Percentiles rank a stretch among this genome's conserved stretches.
Conservation (phyloP, 495 filamentous ascomycete genomes). For the Clavariopsis aquatica region DNA sequence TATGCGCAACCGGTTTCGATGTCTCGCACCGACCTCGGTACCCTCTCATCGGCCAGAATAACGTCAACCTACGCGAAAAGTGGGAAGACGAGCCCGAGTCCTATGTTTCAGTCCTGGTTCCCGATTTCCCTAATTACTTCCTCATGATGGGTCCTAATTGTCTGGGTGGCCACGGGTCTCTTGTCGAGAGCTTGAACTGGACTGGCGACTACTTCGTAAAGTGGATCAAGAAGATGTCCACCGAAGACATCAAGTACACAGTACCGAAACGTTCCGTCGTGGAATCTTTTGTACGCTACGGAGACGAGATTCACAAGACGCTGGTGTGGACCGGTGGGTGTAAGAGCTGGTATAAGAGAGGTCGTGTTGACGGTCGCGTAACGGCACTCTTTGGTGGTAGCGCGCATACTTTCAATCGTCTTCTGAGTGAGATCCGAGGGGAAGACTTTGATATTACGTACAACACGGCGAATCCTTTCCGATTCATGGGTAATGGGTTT, state of each 20-base stretch:
- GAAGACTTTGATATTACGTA: constrained; percentile 18
- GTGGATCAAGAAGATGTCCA: constrained; percentile 50
- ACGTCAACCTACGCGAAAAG: constrained; percentile 31
- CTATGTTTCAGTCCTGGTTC: constrained; percentile 48
- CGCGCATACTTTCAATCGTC: constrained; percentile 43
- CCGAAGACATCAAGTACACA: constrained; percentile 53
- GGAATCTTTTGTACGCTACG: constrained; percentile 49
- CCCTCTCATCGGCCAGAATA: constrained; percentile 46
- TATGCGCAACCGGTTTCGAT: constrained; percentile 57
- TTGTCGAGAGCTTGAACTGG: constrained; percentile 56
- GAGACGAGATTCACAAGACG: constrained; percentile 49
- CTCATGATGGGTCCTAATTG: constrained; percentile 59
- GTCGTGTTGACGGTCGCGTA: constrained; percentile 46
- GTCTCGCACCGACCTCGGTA: constrained; percentile 48
- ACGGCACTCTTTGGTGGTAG: constrained; percentile 52
- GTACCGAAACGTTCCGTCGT: constrained; percentile 47
- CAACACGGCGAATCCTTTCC: constrained; percentile 18
- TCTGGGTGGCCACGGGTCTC: constrained; percentile 54
- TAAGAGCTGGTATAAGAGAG: constrained; percentile 54
- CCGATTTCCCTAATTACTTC: constrained; percentile 52
- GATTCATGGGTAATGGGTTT: constrained; percentile 20
- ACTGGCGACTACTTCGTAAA: constrained; percentile 51
- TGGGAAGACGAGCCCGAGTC: constrained; percentile 41
- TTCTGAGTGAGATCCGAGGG: constrained; percentile 13
- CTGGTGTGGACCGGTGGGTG: constrained; percentile 53